Conservation (phyloP, 2,329 filamentous ascomycete genomes). For the Exutisphaerella laricina region DNA sequence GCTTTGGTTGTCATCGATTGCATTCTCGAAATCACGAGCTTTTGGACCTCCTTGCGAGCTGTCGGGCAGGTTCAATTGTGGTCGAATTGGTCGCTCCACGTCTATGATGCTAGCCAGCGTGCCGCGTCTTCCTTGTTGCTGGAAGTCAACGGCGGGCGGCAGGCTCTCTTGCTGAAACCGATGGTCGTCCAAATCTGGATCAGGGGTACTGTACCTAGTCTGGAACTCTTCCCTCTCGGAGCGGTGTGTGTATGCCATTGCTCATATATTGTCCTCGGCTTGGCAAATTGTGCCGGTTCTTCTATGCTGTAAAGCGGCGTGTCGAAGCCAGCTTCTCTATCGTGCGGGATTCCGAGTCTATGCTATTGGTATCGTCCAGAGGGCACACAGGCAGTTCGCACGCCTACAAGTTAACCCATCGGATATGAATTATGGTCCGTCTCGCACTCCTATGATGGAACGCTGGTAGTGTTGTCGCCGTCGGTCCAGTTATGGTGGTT, state of each 20-base stretch:
- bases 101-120: conserved; percentile 63
- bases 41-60: conserved; percentile 40
- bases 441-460: conserved; percentile 8
- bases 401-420: conserved; percentile 29
- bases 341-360: neutral
- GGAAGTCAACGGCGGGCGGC: conserved; percentile 48
- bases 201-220: conserved; percentile 65
- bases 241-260: conserved; percentile 51
- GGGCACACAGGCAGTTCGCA: conserved; percentile 13
- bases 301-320: neutral
- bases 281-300: neutral
- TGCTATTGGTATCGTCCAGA: conserved; percentile 11
- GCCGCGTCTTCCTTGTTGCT: conserved; percentile 50
- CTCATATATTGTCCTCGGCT: conserved; percentile 6
- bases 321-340: neutral
- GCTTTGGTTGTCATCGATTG: conserved; percentile 71
- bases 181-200: conserved; percentile 83
- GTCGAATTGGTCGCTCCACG: conserved; percentile 41
- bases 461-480: conserved; percentile 4
- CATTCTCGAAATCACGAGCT: conserved; percentile 79
- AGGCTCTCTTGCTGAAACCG: conserved; percentile 60
- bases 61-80: conserved; percentile 40
- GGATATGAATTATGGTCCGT: conserved; percentile 12
- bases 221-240: conserved; percentile 57
- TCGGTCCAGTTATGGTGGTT: conserved; percentile 83